Evolutionary conservation across 768 basidiomycete species (phyloP).

Genomic region (Stropharia rugosoannulata): DNA sequence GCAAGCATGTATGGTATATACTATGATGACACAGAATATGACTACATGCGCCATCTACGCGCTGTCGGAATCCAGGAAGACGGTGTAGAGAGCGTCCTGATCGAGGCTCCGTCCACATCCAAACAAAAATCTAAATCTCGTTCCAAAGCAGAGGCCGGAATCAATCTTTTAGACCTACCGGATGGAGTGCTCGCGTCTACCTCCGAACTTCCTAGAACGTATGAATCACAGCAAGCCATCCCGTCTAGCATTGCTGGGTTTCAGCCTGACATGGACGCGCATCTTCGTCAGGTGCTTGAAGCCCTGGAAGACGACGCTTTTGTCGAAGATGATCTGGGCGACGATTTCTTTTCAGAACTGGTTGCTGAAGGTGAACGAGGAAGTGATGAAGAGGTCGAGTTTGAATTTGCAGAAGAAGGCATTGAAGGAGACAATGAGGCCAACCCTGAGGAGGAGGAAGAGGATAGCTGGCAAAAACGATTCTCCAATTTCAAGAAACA

Average conservation of each 20-base stretch:
- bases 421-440: constrained; percentile 23
- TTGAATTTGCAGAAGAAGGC: constrained; percentile 64
- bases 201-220: constrained; percentile 70
- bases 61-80: constrained; percentile 74
- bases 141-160: constrained; percentile 26
- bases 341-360: constrained; percentile 75
- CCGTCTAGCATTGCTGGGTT: constrained; percentile 86
- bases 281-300: constrained; percentile 88
- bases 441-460: constrained; percentile 26
- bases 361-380: constrained; percentile 70
- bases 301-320: constrained; percentile 97
- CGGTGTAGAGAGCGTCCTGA: constrained; percentile 75
- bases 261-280: constrained; percentile 95
- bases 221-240: constrained; percentile 74
- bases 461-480: constrained; percentile 69
- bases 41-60: constrained; percentile 97
- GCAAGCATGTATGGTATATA: constrained; percentile 88
- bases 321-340: constrained; percentile 72
- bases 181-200: constrained; percentile 71
- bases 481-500: constrained; percentile 78
- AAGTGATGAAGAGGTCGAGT: constrained; percentile 59
- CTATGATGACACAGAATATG: constrained; percentile 94
- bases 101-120: constrained; percentile 65
- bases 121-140: constrained; percentile 30
- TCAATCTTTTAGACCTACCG: constrained; percentile 61